These are phyloP conservation scores for Aspergillus haitiensis DNA, from an alignment of 495 filamentous ascomycete genomes.

Conservation along the genomic window DNA sequence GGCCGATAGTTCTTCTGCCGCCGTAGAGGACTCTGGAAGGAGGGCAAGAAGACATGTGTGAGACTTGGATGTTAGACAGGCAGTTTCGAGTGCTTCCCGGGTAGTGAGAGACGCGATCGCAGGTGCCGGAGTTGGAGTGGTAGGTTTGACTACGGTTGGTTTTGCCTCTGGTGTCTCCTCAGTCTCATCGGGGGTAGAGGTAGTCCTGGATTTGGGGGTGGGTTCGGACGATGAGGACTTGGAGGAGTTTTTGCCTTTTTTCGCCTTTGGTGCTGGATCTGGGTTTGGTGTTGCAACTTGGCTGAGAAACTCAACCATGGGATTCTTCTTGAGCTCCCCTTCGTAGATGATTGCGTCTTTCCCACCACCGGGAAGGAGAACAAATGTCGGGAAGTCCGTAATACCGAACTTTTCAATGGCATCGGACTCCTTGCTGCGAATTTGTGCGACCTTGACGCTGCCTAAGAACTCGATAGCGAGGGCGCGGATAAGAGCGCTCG, in stretches of 20 bases:
- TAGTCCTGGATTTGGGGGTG: constrained; percentile 39
- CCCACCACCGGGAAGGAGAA: constrained; percentile 76
- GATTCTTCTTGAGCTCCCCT: constrained; percentile 83
- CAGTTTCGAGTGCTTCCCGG: constrained; percentile 58
- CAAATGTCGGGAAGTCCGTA: constrained; percentile 71
- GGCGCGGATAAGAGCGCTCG: constrained; percentile 76
- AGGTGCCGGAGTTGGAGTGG: constrained; percentile 37
- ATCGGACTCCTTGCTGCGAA: constrained; percentile 76
- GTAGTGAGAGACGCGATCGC: constrained; percentile 54
- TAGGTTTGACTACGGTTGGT: constrained; percentile 20
- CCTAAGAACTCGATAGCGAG: constrained; percentile 92
- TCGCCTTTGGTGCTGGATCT: constrained; percentile 58
- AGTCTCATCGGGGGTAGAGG: constrained; percentile 32
- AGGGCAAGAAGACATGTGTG: constrained; percentile 85
- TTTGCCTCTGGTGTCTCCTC: constrained; percentile 46
- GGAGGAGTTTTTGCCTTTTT: constrained; percentile 43
- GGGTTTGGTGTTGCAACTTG: constrained; percentile 73
- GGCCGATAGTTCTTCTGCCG: constrained; percentile 47
- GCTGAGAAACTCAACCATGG: constrained; percentile 79
- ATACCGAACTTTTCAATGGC: constrained; percentile 75
- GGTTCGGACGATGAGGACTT: constrained; percentile 28
- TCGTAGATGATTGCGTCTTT: constrained; percentile 69
- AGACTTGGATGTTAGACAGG: constrained; percentile 74
- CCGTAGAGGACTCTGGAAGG: constrained; percentile 54
- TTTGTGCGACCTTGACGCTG: constrained; percentile 76